Evolutionary conservation across 2,329 filamentous ascomycete genomes (phyloP), one percentile per base, ranked within the genome.

Genomic region (Cladosporium velox): DNA sequence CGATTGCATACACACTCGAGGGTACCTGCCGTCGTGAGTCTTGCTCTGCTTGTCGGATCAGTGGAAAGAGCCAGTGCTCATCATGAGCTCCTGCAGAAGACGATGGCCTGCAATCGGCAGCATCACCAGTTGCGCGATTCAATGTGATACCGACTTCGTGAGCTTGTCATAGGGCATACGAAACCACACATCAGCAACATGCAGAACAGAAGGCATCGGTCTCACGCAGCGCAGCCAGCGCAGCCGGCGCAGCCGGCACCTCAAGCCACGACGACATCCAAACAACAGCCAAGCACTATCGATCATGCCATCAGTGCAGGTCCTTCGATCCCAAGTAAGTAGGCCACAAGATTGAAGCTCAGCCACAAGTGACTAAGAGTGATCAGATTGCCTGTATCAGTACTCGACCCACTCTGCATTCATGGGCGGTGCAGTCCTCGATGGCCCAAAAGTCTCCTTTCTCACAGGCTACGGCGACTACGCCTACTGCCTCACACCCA

Each of bases 331-430:
- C 60, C 60, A 35, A 63, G 60, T 63, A 15, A 24, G 60, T 24
- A 15, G 12, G n/a, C 21, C 26, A 3, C 11, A n/a, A 10, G 4
- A 28, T 32, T 8, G 2, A 8, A 14, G 4, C n/a, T 15, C 11
- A 38, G 21, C 21, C 28, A 3, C 24, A 47, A 18, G 12, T 26
- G 10, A 57, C 51, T 26, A 47, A 47, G 26, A 54, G 14, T 57
- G 3, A 7, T 28, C 44, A 65, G 64, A 65, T 35, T 59, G 58
- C 57, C 34, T 65, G 24, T 60, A 65, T 47, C 64, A 65, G 59
- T 65, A 60, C 64, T 65, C 64, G 21, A 32, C 59, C 24, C 55
- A 60, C 55, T 26, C 32, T 26, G 57, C 64, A 21, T 65, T 60
- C 32, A 15, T n/a, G 44, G 44, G 28, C 28, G 64, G 57, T 10